A percentile compares a stretch with the other conserved stretches of the same genome.
These are phyloP conservation scores for Simmondsia chinensis DNA, from an alignment of 148 eudicot species.

Conservation along the genomic window DNA sequence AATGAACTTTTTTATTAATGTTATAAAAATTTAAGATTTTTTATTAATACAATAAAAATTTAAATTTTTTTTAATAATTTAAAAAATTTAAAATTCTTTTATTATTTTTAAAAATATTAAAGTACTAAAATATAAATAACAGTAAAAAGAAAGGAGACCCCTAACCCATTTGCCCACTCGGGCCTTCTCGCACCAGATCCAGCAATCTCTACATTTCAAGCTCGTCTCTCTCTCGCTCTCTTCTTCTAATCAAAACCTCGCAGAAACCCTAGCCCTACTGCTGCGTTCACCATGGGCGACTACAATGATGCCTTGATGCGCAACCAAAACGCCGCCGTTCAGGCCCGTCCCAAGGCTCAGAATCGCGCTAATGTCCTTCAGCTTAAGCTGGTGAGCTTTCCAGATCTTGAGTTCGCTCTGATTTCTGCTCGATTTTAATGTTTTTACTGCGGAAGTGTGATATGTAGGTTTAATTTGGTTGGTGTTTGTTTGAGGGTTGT, in stretches of 20 bases:
- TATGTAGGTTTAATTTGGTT: not conserved
- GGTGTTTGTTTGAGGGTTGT: too few relatives aligned
- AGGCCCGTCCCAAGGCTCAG: constrained; percentile 74
- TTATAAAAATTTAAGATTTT: too few relatives aligned
- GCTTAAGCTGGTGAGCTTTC: constrained; percentile 48
- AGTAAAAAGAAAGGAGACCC: too few relatives aligned
- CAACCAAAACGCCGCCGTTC: constrained; percentile 62
- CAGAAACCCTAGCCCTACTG: constrained; percentile 9
- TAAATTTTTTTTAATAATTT: too few relatives aligned
- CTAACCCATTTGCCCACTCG: too few relatives aligned
- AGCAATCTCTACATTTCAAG: too few relatives aligned
- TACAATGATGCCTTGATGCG: constrained; percentile 72
- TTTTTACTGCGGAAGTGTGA: not conserved
- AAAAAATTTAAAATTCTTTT: too few relatives aligned
- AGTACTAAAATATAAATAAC: too few relatives aligned
- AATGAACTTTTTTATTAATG: too few relatives aligned
- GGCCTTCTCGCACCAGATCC: too few relatives aligned
- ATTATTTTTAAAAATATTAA: too few relatives aligned
- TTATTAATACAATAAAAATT: too few relatives aligned
- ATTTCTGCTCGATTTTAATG: not conserved
- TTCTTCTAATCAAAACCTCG: not conserved
- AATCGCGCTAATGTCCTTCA: constrained; percentile 83
- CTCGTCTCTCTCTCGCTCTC: not conserved
- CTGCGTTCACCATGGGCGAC: constrained; percentile 43
- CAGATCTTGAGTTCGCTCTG: not conserved